phyloP scores from a whole-genome alignment of 2,329 filamentous ascomycete species.

The Botrytis fabae region DNA sequence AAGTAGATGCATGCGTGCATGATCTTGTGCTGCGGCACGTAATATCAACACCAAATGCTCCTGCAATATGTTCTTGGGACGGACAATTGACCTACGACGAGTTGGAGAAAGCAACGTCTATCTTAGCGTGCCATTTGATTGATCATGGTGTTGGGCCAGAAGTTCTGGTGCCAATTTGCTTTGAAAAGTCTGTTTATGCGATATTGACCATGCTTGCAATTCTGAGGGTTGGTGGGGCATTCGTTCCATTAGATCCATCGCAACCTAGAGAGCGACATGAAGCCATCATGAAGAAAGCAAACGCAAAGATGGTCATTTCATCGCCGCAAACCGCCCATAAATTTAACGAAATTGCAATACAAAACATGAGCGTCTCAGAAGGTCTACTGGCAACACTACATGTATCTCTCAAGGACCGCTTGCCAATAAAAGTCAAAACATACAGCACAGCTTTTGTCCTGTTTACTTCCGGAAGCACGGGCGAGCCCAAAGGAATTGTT shows the following conservation, averaged over 20 bases:
- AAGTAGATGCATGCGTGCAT: conserved; percentile 23
- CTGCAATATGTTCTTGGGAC: conserved; percentile 32
- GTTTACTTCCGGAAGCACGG: conserved; percentile 39
- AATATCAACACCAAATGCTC: conserved; percentile 19
- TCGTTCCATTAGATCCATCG: conserved; percentile 30
- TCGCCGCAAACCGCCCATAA: background rate
- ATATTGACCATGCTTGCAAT: conserved; percentile 38
- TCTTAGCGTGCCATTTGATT: conserved; percentile 9
- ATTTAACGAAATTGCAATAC: background rate
- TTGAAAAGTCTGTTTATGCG: conserved; percentile 34
- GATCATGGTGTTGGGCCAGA: conserved; percentile 18
- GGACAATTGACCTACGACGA: conserved; percentile 29
- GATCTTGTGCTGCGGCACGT: conserved; percentile 24
- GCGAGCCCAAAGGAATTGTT: conserved; percentile 31
- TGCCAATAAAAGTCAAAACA: background rate
- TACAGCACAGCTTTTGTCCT: conserved; percentile 23
- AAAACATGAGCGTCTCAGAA: background rate
- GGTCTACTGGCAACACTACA: background rate
- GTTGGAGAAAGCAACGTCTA: conserved; percentile 24
- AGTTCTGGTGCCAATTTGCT: conserved; percentile 29
- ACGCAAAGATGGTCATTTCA: conserved; percentile 10
- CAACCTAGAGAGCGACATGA: conserved; percentile 12
- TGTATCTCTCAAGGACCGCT: background rate
- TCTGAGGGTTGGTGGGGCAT: conserved; percentile 37
- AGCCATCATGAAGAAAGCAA: conserved; percentile 20